Conservation (phyloP, 1,284 basidiomycete species). For the Erythrobasidium hasegawianum region DNA sequence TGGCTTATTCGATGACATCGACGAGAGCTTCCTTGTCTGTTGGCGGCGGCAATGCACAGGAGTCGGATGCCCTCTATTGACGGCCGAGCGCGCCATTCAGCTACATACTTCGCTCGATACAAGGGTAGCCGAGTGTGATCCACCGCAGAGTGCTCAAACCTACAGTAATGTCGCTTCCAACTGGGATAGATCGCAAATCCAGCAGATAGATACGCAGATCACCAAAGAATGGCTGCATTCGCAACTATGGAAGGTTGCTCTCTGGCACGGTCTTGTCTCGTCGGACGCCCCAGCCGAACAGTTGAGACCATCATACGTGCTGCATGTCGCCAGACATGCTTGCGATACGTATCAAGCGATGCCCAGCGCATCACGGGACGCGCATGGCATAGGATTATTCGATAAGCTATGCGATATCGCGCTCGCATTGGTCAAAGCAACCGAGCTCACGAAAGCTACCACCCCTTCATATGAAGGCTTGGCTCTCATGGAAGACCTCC, state of each 20-base stretch:
- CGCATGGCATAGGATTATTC: constrained; percentile 13
- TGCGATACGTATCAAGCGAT: not conserved
- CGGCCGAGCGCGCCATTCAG: not conserved
- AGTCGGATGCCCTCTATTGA: not conserved
- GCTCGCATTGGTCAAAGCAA: not conserved
- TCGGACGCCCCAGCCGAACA: not conserved
- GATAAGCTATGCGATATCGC: constrained; percentile 15
- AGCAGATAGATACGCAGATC: constrained; percentile 7
- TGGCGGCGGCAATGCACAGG: constrained; percentile 23
- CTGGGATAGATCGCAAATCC: constrained; percentile 2
- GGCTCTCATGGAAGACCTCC: too few species aligned
- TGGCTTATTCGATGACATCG: constrained; percentile 14
- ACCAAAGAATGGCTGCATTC: constrained; percentile 5
- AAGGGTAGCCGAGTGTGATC: not conserved
- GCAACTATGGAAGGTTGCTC: constrained; percentile 6
- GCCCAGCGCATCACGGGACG: constrained; percentile 1
- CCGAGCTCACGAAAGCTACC: not conserved
- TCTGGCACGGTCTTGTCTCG: constrained; percentile 8
- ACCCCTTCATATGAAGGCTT: not conserved
- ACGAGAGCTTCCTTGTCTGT: constrained; percentile 25
- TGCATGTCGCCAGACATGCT: constrained; percentile 7
- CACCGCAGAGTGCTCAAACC: not conserved
- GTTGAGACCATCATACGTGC: constrained; percentile 5
- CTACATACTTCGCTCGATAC: constrained; percentile 2
- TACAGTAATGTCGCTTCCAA: not conserved